Evolutionary conservation across 495 filamentous ascomycete genomes (phyloP), one percentile per base, ranked within the genome.

Genomic region (Podospora conica): DNA sequence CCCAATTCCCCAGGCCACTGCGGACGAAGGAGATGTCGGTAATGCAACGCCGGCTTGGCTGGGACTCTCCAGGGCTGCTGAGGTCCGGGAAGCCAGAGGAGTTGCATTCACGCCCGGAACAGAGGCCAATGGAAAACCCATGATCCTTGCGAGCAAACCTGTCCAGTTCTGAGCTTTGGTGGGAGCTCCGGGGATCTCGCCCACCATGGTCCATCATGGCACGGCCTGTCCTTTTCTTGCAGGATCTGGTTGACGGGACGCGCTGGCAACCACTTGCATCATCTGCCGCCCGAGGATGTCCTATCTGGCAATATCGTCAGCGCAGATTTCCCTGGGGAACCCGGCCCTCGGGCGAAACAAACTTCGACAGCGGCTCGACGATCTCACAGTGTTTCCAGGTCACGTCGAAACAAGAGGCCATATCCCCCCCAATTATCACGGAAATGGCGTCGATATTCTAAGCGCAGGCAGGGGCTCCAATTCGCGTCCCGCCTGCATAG

Each of bases 1-100:
- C 40, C 40, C 58, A 60, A 27, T 22, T 28, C 64, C 29, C 40
- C n/a, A 54, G 23, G 53, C 54, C 61, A 20, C 61, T 55, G 61
- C 28, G 61, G 53, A 31, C 48, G 56, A 33, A 15, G 27, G 15
- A 33, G 27, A 63, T 25, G 33, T 54, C 66, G 61, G 69, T 64
- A 66, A 65, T 65, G 63, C 64, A 58, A 57, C 64, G 57, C 69
- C 66, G 69, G 66, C 60, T 68, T 68, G 64, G 69, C 66, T 64
- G 28, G 59, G 48, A 60, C 24, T 48, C n/a, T n/a, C n/a, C n/a
- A n/a, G n/a, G n/a, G n/a, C n/a, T 33, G 40, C 40, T 48, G 40
- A 48, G 18, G 40, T 54, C 12, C 60, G 31, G 60, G 23, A 55
- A 24, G 61, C 48, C 21, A 63, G 11, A 59, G 21, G 27, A 53